These are phyloP conservation scores for Talaromyces pinophilus DNA, from an alignment of 2,329 filamentous ascomycete species.

Conservation along the genomic window DNA sequence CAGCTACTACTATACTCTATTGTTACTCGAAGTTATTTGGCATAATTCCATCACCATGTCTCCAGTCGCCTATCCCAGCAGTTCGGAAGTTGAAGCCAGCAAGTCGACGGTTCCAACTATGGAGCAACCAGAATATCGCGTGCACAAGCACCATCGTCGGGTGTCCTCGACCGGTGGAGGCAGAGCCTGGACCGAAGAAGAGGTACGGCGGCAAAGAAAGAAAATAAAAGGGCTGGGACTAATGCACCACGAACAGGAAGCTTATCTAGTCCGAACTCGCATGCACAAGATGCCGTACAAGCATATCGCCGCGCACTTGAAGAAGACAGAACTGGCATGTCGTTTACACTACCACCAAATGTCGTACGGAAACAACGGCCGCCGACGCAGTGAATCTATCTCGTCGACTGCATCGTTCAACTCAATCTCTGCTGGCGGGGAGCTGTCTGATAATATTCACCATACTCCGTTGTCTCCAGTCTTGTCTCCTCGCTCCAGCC, in stretches of 20 bases:
- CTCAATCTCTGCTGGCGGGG: slow-evolving; percentile 39
- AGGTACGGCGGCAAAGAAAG: slow-evolving; percentile 56
- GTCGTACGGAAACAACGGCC: slow-evolving; percentile 77
- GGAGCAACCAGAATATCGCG: slow-evolving; percentile 45
- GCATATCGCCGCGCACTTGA: slow-evolving; percentile 79
- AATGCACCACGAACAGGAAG: slow-evolving; percentile 58
- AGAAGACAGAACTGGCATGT: slow-evolving; percentile 86
- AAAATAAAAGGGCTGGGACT: neutral
- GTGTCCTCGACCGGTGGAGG: slow-evolving; percentile 70
- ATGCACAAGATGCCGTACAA: slow-evolving; percentile 90
- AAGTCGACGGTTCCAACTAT: slow-evolving; percentile 8
- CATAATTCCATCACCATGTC: slow-evolving; percentile 21
- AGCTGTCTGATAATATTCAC: slow-evolving; percentile 33
- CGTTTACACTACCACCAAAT: slow-evolving; percentile 86
- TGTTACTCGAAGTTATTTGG: neutral
- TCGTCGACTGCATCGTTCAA: slow-evolving; percentile 58
- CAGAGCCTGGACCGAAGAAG: slow-evolving; percentile 81
- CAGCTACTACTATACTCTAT: neutral
- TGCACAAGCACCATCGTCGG: slow-evolving; percentile 65
- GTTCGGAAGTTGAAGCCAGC: neutral
- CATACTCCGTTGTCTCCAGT: slow-evolving; percentile 51
- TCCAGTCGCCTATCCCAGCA: slow-evolving; percentile 18
- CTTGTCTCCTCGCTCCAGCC: slow-evolving; percentile 39
- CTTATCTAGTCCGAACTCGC: slow-evolving; percentile 79
- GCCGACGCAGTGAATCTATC: slow-evolving; percentile 72